Evolutionary conservation across 768 basidiomycete species (phyloP).

Genomic region (Boletellus emodensis): DNA sequence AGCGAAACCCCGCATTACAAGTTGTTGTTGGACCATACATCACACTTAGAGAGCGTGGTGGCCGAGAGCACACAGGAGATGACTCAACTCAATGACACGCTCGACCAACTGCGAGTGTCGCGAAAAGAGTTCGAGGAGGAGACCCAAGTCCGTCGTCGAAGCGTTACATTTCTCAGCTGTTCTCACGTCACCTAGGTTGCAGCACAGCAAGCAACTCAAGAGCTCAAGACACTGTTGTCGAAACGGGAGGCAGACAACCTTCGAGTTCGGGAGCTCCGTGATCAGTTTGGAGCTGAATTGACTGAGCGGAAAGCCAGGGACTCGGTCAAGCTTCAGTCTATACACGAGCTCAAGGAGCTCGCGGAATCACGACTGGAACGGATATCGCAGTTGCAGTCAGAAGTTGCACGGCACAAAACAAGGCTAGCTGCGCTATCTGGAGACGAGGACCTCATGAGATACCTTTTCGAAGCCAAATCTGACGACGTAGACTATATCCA

Average conservation of each 20-base stretch:
- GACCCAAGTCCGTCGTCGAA: slow-evolving; percentile 36
- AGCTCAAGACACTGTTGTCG: slow-evolving; percentile 54
- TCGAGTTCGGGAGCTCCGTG: slow-evolving; percentile 69
- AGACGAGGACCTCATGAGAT: slow-evolving; percentile 66
- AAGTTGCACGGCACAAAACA: slow-evolving; percentile 68
- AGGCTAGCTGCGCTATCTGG: slow-evolving; percentile 72
- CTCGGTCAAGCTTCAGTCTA: slow-evolving; percentile 48
- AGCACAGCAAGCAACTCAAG: slow-evolving; percentile 52
- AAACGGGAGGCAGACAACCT: slow-evolving; percentile 66
- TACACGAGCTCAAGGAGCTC: slow-evolving; percentile 62
- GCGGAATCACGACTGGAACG: slow-evolving; percentile 71
- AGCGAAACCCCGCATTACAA: slow-evolving; percentile 51
- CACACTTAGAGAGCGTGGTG: slow-evolving; percentile 41
- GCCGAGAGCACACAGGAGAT: slow-evolving; percentile 39
- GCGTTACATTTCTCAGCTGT: slow-evolving; percentile 5
- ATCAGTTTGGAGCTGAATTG: slow-evolving; percentile 61
- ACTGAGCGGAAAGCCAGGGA: slow-evolving; percentile 68
- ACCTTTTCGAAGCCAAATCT: slow-evolving; percentile 56
- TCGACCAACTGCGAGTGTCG: slow-evolving; percentile 35
- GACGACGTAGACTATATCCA: slow-evolving; percentile 51
- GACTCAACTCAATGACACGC: slow-evolving; percentile 40
- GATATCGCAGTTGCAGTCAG: slow-evolving; percentile 64
- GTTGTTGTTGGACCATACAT: slow-evolving; percentile 50
- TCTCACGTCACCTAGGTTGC: slow-evolving; percentile 31
- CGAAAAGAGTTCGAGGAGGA: slow-evolving; percentile 48